phyloP scores from a whole-genome alignment of 2,329 filamentous ascomycete genomes.

The Exserohilum rostratum region DNA sequence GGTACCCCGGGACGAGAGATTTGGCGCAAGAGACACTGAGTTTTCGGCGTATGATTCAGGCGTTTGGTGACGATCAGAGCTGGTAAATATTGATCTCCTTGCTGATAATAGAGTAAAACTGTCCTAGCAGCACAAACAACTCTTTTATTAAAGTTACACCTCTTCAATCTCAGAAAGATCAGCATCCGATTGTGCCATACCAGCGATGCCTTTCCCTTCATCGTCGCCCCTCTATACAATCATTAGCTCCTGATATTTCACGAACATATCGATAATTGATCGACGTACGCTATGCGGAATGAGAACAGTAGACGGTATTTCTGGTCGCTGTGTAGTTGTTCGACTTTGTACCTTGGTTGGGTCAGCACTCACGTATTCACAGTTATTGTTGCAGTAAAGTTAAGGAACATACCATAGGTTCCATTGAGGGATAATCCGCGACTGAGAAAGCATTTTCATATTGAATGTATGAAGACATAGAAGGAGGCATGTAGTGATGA shows the following conservation, averaged over 20 bases:
- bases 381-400: too few relatives aligned
- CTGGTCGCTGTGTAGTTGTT: too few relatives aligned
- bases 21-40: background rate
- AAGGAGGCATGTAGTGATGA: too few relatives aligned
- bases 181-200: background rate
- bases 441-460: too few relatives aligned
- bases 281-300: background rate
- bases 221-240: background rate
- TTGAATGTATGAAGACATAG: too few relatives aligned
- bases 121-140: background rate
- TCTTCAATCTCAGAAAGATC: background rate
- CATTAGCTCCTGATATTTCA: background rate
- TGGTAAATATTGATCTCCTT: too few relatives aligned
- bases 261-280: too few relatives aligned
- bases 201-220: background rate
- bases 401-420: too few relatives aligned
- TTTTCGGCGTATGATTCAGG: background rate
- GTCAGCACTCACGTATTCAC: too few relatives aligned
- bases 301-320: background rate
- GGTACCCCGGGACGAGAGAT: slow-evolving; percentile 1
- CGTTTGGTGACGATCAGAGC: background rate
- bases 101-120: too few relatives aligned
- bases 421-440: too few relatives aligned
- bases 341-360: too few relatives aligned
- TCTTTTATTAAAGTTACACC: background rate